These are phyloP conservation scores for Ustilago trichophora DNA, from an alignment of 1,284 basidiomycete genomes.

Conservation along the genomic window DNA sequence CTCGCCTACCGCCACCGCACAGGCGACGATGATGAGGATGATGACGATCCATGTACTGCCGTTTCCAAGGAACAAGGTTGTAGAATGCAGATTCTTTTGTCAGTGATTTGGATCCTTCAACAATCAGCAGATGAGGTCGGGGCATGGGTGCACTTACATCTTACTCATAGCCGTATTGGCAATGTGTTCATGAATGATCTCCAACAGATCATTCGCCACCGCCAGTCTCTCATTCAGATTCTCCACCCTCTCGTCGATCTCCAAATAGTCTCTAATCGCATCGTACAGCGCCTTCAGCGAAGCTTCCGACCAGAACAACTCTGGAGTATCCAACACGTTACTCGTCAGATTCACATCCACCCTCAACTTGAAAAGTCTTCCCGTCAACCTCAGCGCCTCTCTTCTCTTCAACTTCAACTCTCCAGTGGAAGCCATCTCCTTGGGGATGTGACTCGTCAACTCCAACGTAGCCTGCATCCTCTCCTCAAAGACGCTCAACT, in stretches of 20 bases:
- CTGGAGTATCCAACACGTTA: slow-evolving; percentile 90
- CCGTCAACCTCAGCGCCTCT: slow-evolving; percentile 87
- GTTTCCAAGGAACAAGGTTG: too few species aligned
- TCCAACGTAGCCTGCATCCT: slow-evolving; percentile 81
- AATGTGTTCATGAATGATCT: slow-evolving; percentile 89
- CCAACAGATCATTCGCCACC: slow-evolving; percentile 76
- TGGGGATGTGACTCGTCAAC: slow-evolving; percentile 82
- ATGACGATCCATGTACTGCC: slow-evolving; percentile 86
- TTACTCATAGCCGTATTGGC: slow-evolving; percentile 83
- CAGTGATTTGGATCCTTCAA: too few species aligned
- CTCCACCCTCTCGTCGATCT: slow-evolving; percentile 84
- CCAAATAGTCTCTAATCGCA: slow-evolving; percentile 92
- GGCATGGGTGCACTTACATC: slow-evolving; percentile 43
- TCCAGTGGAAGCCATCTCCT: slow-evolving; percentile 82
- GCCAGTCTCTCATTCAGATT: slow-evolving; percentile 88
- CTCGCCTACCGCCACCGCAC: slow-evolving; percentile 85
- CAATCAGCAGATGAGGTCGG: background rate
- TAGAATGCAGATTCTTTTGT: too few species aligned
- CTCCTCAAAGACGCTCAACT: slow-evolving; percentile 87
- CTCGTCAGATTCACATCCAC: slow-evolving; percentile 90
- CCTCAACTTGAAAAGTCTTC: slow-evolving; percentile 84
- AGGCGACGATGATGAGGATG: slow-evolving; percentile 88
- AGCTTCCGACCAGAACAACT: slow-evolving; percentile 94
- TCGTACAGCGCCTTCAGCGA: slow-evolving; percentile 88
- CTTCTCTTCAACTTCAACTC: slow-evolving; percentile 79